Percentiles rank a stretch among this genome's conserved stretches.
Evolutionary conservation across 2,329 filamentous ascomycete species (phyloP).

Genomic region (Aspergillus eucalypticola): DNA sequence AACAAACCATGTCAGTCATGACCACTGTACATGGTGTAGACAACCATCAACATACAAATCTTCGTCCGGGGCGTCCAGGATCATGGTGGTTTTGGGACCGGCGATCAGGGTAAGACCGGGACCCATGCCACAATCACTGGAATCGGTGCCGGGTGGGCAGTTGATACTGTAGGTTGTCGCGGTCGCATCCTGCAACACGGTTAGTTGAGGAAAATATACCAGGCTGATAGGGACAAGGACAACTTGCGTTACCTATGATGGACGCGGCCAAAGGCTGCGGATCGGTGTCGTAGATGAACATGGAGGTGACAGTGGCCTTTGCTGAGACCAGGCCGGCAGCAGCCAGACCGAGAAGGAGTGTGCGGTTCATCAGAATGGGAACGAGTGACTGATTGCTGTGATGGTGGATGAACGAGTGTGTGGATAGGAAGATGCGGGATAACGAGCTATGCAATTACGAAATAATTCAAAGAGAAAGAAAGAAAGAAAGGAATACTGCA

Average conservation of each 20-base stretch:
- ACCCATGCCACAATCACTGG: conserved; percentile 28
- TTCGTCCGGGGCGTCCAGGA: conserved; percentile 9
- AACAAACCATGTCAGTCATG: not conserved
- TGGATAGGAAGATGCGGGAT: not conserved
- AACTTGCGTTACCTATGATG: conserved; percentile 26
- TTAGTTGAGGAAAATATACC: not conserved
- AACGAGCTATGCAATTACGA: not conserved
- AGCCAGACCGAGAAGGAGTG: conserved; percentile 19
- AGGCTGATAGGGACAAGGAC: not conserved
- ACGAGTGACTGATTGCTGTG: not conserved
- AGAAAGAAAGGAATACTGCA: not conserved
- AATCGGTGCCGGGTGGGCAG: conserved; percentile 24
- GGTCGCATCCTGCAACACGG: conserved; percentile 20
- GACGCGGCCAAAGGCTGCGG: conserved; percentile 28
- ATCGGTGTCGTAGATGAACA: conserved; percentile 27
- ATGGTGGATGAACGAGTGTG: not conserved
- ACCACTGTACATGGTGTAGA: not conserved
- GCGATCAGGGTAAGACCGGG: conserved; percentile 26
- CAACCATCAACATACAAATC: conserved; percentile 12
- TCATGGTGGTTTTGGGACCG: conserved; percentile 14
- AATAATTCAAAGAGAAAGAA: not conserved
- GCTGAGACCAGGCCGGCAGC: conserved; percentile 21
- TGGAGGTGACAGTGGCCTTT: conserved; percentile 24
- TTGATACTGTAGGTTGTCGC: conserved; percentile 31
- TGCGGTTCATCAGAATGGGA: conserved; percentile 16